Base-by-base conservation (phyloP, 108 stramenopile species). In the Epipyxis sp. region DNA sequence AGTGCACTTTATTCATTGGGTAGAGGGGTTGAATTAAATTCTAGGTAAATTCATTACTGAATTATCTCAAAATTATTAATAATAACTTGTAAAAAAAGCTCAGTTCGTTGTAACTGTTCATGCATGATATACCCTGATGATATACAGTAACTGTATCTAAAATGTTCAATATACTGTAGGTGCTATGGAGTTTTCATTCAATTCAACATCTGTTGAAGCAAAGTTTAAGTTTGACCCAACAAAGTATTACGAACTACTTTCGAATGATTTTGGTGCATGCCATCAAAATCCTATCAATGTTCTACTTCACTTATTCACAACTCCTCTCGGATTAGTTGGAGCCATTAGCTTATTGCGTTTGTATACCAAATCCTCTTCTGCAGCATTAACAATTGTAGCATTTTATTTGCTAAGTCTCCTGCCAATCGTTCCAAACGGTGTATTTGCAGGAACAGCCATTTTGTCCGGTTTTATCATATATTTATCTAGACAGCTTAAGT, bases 271-370 rank as follows among this genome's bases (percentile, higher is more conserved):
- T 29, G 0, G 27, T 27, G 10, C 6, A 54, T 80, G 54, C 32
- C 79, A 80, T 69, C 32, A 3, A 20, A 35, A 46, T 20, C 27
- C 79, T 1, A 1, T 35, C 25, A 80, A 80, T 69, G 35, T 46
- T 1, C 30, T 37, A 39, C 2, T 54, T 25, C 79, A 80, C 76
- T 35, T 54, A 27, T 1, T 80, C 20, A 80, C 79, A 1, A 44
- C 71, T 35, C 71, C 68, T 1, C 54, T 80, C 27, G 79, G 79
- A 0, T 37, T 80, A 13, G 10, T 80, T n/a, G 79, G 79, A 39
- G 10, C 39, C 76, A 32, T 69, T 39, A 69, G 79, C 30, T 32
- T 71, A 35, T 2, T 80, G 1, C 69, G 20, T 1, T 1, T 16
- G 0, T 32, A 50, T 46, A 42, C 78, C 20, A 32, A 76, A 29